Evolutionary conservation across 768 basidiomycete genomes (phyloP).

Genomic region (Boletus reticuloceps): DNA sequence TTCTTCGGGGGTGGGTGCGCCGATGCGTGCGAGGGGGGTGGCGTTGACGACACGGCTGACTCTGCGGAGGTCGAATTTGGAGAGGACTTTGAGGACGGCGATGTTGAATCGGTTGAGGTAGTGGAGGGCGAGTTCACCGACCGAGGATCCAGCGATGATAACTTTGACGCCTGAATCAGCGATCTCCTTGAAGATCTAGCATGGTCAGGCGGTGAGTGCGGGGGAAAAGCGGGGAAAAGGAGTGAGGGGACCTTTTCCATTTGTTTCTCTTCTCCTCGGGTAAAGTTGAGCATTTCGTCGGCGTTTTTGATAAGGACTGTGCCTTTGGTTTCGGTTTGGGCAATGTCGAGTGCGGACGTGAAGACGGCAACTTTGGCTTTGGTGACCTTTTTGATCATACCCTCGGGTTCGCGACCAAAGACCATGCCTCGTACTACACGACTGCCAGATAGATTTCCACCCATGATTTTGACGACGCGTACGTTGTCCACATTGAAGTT

Average conservation of each 20-base stretch:
- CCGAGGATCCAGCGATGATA: slow-evolving; percentile 87
- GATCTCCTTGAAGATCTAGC: slow-evolving; percentile 95
- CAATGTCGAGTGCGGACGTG: slow-evolving; percentile 87
- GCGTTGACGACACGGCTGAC: slow-evolving; percentile 95
- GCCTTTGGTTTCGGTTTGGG: slow-evolving; percentile 98
- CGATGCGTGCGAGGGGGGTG: slow-evolving; percentile 92
- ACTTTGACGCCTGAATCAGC: slow-evolving; percentile 93
- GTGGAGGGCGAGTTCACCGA: slow-evolving; percentile 96
- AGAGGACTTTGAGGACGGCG: slow-evolving; percentile 94
- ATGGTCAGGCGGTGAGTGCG: background rate
- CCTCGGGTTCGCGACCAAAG: slow-evolving; percentile 94
- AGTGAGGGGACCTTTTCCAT: slow-evolving; percentile 67
- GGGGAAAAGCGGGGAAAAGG: background rate
- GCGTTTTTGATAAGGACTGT: slow-evolving; percentile 95
- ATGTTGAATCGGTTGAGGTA: slow-evolving; percentile 93
- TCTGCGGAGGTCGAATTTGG: slow-evolving; percentile 95
- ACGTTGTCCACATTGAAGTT: slow-evolving; percentile 99
- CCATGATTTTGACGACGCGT: slow-evolving; percentile 98
- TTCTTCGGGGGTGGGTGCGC: slow-evolving; percentile 95
- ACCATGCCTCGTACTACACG: slow-evolving; percentile 97
- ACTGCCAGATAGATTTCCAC: slow-evolving; percentile 81
- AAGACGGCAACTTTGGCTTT: slow-evolving; percentile 95
- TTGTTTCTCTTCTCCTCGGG: slow-evolving; percentile 93
- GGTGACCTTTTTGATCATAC: slow-evolving; percentile 75
- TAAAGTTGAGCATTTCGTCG: slow-evolving; percentile 97